Conservation (phyloP, 257 asterid genomes). For the Paraleonurus japonicus region DNA sequence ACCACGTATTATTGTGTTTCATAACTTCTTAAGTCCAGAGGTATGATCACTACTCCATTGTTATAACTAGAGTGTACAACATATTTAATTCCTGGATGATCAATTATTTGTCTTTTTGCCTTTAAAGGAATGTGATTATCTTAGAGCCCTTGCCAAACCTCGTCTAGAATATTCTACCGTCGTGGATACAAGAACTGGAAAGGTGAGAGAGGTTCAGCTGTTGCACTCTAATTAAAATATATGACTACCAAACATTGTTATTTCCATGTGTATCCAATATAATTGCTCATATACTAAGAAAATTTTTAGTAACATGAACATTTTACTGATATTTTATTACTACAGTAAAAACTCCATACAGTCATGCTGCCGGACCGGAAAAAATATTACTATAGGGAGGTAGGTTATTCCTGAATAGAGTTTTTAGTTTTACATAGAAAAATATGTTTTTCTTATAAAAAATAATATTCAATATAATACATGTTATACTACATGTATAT, state of each 20-base stretch:
- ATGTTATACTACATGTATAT: too few relatives aligned
- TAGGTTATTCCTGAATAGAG: too few relatives aligned
- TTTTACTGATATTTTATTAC: background rate
- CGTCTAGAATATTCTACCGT: slow-evolving; percentile 78
- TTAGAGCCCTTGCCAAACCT: slow-evolving; percentile 66
- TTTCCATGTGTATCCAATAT: slow-evolving; percentile 5
- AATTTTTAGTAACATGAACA: background rate
- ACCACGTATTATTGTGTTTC: slow-evolving; percentile 66
- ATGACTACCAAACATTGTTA: background rate
- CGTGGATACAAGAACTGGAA: slow-evolving; percentile 83
- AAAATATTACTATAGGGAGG: too few relatives aligned
- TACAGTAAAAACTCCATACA: too few relatives aligned
- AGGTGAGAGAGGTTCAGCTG: slow-evolving; percentile 42
- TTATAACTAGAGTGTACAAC: slow-evolving; percentile 12
- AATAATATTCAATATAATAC: too few relatives aligned
- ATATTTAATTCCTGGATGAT: slow-evolving; percentile 8
- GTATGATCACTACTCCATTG: slow-evolving; percentile 36
- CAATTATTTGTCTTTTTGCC: slow-evolving; percentile 23
- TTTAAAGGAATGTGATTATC: slow-evolving; percentile 84
- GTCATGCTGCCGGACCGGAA: too few relatives aligned
- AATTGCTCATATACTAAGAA: background rate
- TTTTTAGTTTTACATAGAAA: too few relatives aligned
- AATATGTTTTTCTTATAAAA: too few relatives aligned
- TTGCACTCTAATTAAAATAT: background rate
- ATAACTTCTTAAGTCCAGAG: slow-evolving; percentile 75